phyloP scores from a whole-genome alignment of 2,329 filamentous ascomycete genomes.

The Lasiodiplodia citricola region DNA sequence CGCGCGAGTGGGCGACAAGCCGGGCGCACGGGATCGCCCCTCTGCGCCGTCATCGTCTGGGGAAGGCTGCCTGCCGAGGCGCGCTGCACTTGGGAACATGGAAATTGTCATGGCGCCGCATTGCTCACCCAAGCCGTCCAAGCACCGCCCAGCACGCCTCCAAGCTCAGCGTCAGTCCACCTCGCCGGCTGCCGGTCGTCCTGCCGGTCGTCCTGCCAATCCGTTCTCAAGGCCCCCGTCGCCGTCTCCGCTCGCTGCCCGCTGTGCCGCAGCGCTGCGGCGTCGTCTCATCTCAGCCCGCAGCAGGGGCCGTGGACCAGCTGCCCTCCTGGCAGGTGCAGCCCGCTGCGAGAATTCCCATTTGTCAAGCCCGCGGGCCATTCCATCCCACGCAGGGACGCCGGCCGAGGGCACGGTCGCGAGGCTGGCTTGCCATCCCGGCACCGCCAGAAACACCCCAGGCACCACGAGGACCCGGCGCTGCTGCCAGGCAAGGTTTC shows the following conservation, averaged over 20 bases:
- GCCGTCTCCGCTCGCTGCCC: neutral
- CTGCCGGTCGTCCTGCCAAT: constrained; percentile 3
- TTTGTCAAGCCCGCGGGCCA: constrained; percentile 8
- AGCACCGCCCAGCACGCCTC: constrained; percentile 15
- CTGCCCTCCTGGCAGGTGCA: neutral
- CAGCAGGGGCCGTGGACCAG: constrained; percentile 1
- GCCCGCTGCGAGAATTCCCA: constrained; percentile 18
- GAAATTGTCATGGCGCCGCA: constrained; percentile 11
- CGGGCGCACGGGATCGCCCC: constrained; percentile 25
- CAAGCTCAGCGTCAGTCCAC: constrained; percentile 16
- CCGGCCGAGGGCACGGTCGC: constrained; percentile 19
- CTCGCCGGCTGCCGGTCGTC: constrained; percentile 6
- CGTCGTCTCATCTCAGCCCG: constrained; percentile 19
- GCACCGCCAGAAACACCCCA: constrained; percentile 6
- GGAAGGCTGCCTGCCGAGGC: constrained; percentile 24
- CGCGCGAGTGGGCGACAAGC: neutral
- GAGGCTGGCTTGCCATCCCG: constrained; percentile 4
- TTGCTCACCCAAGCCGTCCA: constrained; percentile 6
- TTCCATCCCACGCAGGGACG: constrained; percentile 20
- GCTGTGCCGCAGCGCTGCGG: constrained; percentile 7
- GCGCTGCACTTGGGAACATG: neutral
- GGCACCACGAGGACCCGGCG: neutral
- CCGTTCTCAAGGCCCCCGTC: neutral
- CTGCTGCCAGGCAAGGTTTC: neutral
- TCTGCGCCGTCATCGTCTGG: constrained; percentile 25